Conservation (phyloP, 176 grass and related monocot species). For the Bothriochloa decipiens region DNA sequence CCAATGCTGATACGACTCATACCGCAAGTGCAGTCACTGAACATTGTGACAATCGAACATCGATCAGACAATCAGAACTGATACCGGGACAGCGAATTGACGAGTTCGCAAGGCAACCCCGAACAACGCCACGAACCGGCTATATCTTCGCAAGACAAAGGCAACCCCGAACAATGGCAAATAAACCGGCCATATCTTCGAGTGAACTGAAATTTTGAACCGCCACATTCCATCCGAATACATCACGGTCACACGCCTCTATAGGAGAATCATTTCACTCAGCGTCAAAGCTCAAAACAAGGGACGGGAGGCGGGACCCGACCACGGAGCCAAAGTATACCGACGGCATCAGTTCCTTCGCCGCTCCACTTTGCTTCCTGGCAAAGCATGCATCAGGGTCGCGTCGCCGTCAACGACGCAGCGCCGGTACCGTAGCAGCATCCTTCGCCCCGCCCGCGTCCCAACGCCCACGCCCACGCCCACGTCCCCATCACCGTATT, state of each 20-base stretch:
- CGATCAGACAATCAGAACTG: no score
- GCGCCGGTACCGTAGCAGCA: not conserved
- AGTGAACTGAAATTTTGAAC: not conserved
- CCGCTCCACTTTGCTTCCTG: conserved; percentile 5
- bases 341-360: conserved; percentile 6
- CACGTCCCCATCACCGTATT: conserved; percentile 3
- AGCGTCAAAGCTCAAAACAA: not conserved
- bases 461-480: not conserved
- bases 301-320: not conserved
- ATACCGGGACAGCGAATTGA: no score
- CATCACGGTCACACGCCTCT: not conserved
- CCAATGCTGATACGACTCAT: no score
- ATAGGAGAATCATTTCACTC: not conserved
- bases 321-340: not conserved
- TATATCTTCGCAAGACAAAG: not conserved
- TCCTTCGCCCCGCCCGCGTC: not conserved
- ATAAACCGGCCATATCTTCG: not conserved
- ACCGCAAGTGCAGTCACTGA: no score
- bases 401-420: conserved; percentile 4
- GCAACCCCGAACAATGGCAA: no score
- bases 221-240: not conserved
- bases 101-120: no score
- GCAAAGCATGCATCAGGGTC: conserved; percentile 11
- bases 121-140: no score
- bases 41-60: no score